Evolutionary conservation across 768 basidiomycete genomes (phyloP).

Genomic region (Pholiota molesta): DNA sequence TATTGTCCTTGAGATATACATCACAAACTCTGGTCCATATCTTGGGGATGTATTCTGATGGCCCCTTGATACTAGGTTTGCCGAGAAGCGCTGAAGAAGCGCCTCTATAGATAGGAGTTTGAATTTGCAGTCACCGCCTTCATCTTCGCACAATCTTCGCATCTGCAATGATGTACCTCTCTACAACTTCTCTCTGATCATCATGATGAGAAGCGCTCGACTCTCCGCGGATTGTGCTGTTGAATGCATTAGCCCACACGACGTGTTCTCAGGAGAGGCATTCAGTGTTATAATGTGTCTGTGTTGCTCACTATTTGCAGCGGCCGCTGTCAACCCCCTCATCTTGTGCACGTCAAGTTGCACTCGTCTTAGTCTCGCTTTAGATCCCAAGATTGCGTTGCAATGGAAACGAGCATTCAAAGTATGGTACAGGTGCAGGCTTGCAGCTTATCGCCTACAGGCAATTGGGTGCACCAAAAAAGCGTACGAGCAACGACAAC

Average conservation of each 20-base stretch:
- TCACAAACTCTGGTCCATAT: too few species aligned
- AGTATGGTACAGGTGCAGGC: neutral
- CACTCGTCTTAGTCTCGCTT: neutral
- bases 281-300: neutral
- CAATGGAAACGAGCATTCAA: neutral
- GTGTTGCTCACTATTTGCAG: neutral
- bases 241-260: neutral
- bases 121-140: too few species aligned
- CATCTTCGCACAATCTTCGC: too few species aligned
- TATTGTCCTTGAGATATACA: too few species aligned
- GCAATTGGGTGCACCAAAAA: neutral
- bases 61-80: too few species aligned
- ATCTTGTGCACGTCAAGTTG: neutral
- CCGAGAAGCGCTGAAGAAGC: too few species aligned
- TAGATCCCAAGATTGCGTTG: neutral
- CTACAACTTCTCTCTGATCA: too few species aligned
- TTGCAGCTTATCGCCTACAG: neutral
- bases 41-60: too few species aligned
- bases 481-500: neutral
- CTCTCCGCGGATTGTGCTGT: neutral
- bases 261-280: neutral
- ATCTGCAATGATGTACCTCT: too few species aligned
- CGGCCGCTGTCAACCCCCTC: neutral
- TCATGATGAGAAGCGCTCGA: neutral
- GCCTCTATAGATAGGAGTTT: too few species aligned